phyloP scores from a whole-genome alignment of 257 asterid genomes.

The Galeopsis tetrahit region DNA sequence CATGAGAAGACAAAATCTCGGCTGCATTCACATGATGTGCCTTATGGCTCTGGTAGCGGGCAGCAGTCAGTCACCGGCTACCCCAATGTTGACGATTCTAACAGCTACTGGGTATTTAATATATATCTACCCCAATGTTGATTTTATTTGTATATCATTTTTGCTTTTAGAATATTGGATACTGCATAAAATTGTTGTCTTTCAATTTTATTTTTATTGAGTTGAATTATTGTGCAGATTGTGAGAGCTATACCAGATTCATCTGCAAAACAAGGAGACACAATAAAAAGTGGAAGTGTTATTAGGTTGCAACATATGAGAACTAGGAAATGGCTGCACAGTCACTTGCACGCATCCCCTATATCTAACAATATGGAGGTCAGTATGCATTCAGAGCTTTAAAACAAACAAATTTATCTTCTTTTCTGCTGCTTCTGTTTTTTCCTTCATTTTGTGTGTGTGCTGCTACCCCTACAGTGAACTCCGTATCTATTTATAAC shows the following conservation, averaged over 20 bases:
- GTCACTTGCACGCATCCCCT: slow-evolving; percentile 92
- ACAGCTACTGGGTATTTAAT: slow-evolving; percentile 89
- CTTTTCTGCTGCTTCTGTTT: not conserved
- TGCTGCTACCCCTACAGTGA: not conserved
- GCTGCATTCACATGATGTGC: slow-evolving; percentile 91
- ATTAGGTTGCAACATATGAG: slow-evolving; percentile 77
- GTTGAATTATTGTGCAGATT: slow-evolving; percentile 46
- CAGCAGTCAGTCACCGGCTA: slow-evolving; percentile 93
- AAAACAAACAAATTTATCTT: not conserved
- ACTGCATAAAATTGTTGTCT: not conserved
- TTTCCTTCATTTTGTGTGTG: not conserved
- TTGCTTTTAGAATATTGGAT: not conserved
- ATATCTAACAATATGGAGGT: slow-evolving; percentile 91
- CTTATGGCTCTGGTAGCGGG: slow-evolving; percentile 97
- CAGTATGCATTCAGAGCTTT: slow-evolving; percentile 34
- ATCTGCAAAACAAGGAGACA: slow-evolving; percentile 77
- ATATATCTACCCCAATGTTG: not conserved
- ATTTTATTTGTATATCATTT: not conserved
- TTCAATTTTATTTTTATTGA: slow-evolving; percentile 10
- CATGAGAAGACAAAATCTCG: slow-evolving; percentile 83
- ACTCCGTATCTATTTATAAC: not conserved
- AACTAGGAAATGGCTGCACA: slow-evolving; percentile 87
- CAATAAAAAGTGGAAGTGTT: slow-evolving; percentile 62
- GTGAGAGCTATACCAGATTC: slow-evolving; percentile 64
- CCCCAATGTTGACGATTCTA: slow-evolving; percentile 79